Evolutionary conservation across 192 early-diverging fungal species (phyloP).

Genomic region (Lunasporangiospora selenospora): DNA sequence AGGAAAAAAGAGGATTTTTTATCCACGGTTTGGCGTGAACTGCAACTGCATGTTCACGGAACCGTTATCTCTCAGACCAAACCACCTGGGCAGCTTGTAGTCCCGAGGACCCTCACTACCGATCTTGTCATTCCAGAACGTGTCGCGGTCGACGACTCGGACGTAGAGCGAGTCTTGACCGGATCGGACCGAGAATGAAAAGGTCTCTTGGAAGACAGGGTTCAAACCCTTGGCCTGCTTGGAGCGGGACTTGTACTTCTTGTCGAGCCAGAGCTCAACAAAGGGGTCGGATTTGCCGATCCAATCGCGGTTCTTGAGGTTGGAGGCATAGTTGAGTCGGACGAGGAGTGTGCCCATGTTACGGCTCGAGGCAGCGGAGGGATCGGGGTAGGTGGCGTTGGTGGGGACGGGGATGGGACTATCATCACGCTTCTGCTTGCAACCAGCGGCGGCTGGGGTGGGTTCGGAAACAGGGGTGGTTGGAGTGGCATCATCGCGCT

Average conservation of each 20-base stretch:
- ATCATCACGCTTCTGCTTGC: too few relatives aligned
- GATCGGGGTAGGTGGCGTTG: too few relatives aligned
- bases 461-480: too few relatives aligned
- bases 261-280: slow-evolving; percentile 43
- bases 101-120: slow-evolving; percentile 20
- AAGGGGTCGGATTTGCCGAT: slow-evolving; percentile 24
- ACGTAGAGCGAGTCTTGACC: slow-evolving; percentile 45
- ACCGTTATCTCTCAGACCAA: slow-evolving; percentile 40
- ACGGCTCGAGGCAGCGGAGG: background rate
- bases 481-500: too few relatives aligned
- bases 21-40: slow-evolving; percentile 22
- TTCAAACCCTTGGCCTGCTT: slow-evolving; percentile 21
- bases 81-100: slow-evolving; percentile 39
- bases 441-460: too few relatives aligned
- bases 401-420: too few relatives aligned
- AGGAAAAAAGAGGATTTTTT: background rate
- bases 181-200: slow-evolving; percentile 27
- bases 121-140: slow-evolving; percentile 42
- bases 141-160: slow-evolving; percentile 44
- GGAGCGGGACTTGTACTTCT: slow-evolving; percentile 23
- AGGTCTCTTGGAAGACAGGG: slow-evolving; percentile 27
- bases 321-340: slow-evolving; percentile 25
- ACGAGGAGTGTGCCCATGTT: slow-evolving; percentile 24
- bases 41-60: slow-evolving; percentile 41
- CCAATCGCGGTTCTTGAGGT: slow-evolving; percentile 11